Evolutionary conservation across 495 filamentous ascomycete species (phyloP).

Genomic region (Daldinia caldariorum): DNA sequence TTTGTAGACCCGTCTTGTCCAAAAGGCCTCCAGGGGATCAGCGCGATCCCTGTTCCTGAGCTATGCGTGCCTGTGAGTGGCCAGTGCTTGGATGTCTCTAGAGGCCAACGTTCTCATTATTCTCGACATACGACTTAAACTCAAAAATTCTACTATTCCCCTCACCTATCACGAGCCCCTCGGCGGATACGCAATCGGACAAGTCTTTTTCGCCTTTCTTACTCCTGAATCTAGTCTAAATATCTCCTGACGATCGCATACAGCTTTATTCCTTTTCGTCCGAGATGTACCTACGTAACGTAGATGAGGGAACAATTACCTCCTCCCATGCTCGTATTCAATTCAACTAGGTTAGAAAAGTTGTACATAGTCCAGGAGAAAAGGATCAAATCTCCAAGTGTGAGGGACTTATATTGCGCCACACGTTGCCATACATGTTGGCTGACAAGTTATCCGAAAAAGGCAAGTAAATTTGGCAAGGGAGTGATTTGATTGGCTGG

Average conservation of each 20-base stretch:
- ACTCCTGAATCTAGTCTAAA: conserved; percentile 23
- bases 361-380: background rate
- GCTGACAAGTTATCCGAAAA: conserved; percentile 27
- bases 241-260: conserved; percentile 38
- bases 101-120: conserved; percentile 15
- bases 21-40: conserved; percentile 22
- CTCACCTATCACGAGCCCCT: conserved; percentile 21
- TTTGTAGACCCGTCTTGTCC: background rate
- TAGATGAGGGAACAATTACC: background rate
- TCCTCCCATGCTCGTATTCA: background rate
- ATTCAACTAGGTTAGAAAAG: conserved; percentile 4
- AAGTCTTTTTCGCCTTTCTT: conserved; percentile 15
- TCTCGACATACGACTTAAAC: conserved; percentile 13
- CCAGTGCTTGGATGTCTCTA: conserved; percentile 27
- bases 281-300: background rate
- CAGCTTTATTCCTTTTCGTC: conserved; percentile 1
- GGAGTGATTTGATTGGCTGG: conserved; percentile 23
- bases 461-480: conserved; percentile 27
- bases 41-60: conserved; percentile 26
- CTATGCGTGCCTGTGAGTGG: conserved; percentile 43
- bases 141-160: conserved; percentile 32
- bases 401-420: conserved; percentile 7
- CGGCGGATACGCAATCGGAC: conserved; percentile 22
- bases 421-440: conserved; percentile 21
- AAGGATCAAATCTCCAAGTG: conserved; percentile 19